Evolutionary conservation across 768 basidiomycete species (phyloP), one percentile per base, ranked within the genome.

Genomic region (Clathrus columnatus): DNA sequence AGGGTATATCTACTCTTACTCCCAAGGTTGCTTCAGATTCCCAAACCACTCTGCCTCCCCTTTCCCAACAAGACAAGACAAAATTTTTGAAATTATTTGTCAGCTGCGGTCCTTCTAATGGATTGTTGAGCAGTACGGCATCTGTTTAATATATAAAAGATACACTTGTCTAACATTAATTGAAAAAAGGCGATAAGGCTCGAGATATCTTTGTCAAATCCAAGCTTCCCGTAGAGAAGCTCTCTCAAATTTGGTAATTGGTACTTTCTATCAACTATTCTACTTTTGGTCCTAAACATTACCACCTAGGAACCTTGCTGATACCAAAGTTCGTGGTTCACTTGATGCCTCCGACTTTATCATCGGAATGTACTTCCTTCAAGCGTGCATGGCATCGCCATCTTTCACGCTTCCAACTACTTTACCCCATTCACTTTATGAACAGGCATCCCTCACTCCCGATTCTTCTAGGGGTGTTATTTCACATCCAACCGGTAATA

Each of bases 301-400:
- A 29, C 52, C 29, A 17, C 48, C 2, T 62, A 96, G 93, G 94
- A 85, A 78, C 60, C 79, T 99, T 36, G 87, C 94, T n/a, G 96
- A 99, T 68, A 94, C 93, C 3, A 88, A 94, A 69, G 81, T 87
- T 61, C 80, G 96, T 58, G 95, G 96, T 50, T 73, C 78, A 11
- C 83, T 99, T 57, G 96, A 99, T 67, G 73, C 82, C 16, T 77
- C 85, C 45, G 96, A 99, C 70, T 99, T 99, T 66, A 85, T 87
- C 57, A 82, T 99, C 64, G 96, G 86, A 41, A 94, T 96, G 93
- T 91, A 91, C 69, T 81, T 97, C 65, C 93, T 98, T 60, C 93
- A 97, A 69, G 85, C 81, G n/a, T 73, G 80, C 36, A 96, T 97
- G 93, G 82, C 85, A 51, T 80, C 80, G 54, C 79, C 85, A 59